These are phyloP conservation scores for Pisolithus microcarpus DNA, from an alignment of 768 basidiomycete genomes.

Conservation along the genomic window DNA sequence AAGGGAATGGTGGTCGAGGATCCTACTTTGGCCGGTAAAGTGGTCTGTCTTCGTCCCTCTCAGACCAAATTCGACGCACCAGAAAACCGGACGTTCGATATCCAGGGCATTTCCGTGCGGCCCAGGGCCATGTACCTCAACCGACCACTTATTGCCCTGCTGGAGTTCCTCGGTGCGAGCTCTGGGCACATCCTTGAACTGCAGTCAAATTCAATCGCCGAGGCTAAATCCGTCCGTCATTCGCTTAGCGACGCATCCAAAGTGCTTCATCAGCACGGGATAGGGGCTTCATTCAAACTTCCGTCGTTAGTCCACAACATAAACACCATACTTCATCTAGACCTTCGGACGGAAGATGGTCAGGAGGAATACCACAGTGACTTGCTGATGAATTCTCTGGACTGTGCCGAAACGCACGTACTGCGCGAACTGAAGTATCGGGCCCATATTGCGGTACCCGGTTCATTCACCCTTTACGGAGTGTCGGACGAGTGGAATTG, in stretches of 20 bases:
- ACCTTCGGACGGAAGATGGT: slow-evolving; percentile 17
- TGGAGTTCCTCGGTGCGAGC: slow-evolving; percentile 39
- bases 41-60: slow-evolving; percentile 35
- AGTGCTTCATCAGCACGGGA: slow-evolving; percentile 36
- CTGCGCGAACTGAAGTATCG: slow-evolving; percentile 47
- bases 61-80: slow-evolving; percentile 43
- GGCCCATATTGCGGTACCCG: slow-evolving; percentile 44
- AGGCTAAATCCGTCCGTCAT: slow-evolving; percentile 27
- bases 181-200: slow-evolving; percentile 27
- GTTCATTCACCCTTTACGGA: slow-evolving; percentile 44
- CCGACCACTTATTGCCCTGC: slow-evolving; percentile 40
- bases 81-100: slow-evolving; percentile 35
- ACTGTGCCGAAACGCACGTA: slow-evolving; percentile 37
- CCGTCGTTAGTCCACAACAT: slow-evolving; percentile 37
- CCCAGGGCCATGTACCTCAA: slow-evolving; percentile 41
- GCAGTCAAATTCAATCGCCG: slow-evolving; percentile 32
- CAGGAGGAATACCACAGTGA: slow-evolving; percentile 19
- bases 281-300: slow-evolving; percentile 40
- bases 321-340: slow-evolving; percentile 23
- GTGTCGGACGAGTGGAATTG: slow-evolving; percentile 46
- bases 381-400: slow-evolving; percentile 31
- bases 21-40: slow-evolving; percentile 27
- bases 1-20: slow-evolving; percentile 45
- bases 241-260: slow-evolving; percentile 32
- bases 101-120: slow-evolving; percentile 38